Evolutionary conservation across 2,329 filamentous ascomycete genomes (phyloP).

Genomic region (Botrytis fabae): DNA sequence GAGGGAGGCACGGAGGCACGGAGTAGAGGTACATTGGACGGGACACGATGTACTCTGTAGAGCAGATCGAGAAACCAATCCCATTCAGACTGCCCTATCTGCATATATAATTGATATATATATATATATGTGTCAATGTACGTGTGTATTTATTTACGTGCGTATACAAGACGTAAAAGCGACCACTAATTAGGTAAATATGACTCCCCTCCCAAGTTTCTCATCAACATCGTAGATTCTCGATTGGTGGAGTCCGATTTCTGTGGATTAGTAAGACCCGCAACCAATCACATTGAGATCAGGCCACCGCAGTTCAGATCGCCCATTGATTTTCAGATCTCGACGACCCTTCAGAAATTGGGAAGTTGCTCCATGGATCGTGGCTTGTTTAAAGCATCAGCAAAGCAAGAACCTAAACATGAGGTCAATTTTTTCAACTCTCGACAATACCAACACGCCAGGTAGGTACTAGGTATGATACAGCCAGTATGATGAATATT

Average conservation of each 20-base stretch:
- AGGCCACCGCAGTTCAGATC: background rate
- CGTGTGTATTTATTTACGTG: no score
- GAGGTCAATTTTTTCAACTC: background rate
- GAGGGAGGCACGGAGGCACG: no score
- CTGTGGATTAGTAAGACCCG: background rate
- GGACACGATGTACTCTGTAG: no score
- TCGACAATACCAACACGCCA: background rate
- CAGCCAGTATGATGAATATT: background rate
- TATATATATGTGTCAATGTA: no score
- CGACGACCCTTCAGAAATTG: background rate
- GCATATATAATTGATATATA: no score
- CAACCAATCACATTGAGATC: background rate
- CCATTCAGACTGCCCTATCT: no score
- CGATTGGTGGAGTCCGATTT: background rate
- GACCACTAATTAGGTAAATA: no score
- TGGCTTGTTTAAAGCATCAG: background rate
- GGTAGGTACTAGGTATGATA: background rate
- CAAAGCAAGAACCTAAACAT: background rate
- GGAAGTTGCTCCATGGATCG: background rate
- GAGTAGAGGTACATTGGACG: no score
- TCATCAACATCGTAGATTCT: background rate
- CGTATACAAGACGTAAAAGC: no score
- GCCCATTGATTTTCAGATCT: constrained; percentile 16
- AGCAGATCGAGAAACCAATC: no score
- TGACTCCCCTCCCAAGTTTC: no score